Evolutionary conservation across 1,284 basidiomycete species (phyloP).

Genomic region (Apiotrichum siamense): DNA sequence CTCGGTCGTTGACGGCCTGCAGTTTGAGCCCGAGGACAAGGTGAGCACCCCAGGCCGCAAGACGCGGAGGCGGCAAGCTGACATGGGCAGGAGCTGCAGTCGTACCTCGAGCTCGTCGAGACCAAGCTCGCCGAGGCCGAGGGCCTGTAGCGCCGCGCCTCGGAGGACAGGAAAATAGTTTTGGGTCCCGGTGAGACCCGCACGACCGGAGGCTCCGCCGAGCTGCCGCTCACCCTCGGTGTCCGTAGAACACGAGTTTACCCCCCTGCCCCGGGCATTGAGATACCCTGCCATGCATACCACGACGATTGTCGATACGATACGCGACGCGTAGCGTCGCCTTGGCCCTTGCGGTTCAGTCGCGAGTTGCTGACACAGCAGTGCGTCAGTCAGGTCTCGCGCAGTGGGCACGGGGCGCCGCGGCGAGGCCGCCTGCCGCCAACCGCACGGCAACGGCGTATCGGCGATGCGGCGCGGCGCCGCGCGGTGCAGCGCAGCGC

Average conservation of each 20-base stretch:
- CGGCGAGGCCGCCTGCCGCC: no score
- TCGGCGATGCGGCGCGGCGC: no score
- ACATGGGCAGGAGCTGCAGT: conserved; percentile 26
- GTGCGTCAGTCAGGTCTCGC: no score
- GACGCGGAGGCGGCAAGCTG: no score
- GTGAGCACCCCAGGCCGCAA: conserved; percentile 49
- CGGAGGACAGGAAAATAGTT: no score
- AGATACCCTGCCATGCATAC: conserved; percentile 6
- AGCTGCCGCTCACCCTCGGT: neutral
- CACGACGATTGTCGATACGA: neutral
- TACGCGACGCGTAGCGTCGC: no score
- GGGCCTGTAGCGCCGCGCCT: no score
- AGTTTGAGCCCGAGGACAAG: conserved; percentile 79
- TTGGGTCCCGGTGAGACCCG: neutral
- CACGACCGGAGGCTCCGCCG: no score
- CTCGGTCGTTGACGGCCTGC: conserved; percentile 72
- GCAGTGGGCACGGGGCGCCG: no score
- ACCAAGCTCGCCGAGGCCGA: conserved; percentile 16
- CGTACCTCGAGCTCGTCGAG: conserved; percentile 39
- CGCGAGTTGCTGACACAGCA: neutral
- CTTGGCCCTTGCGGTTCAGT: no score
- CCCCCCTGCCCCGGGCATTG: neutral
- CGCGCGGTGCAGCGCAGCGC: no score
- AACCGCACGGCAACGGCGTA: no score
- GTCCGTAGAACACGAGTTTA: neutral